A percentile compares a stretch with the other conserved stretches of the same genome.
These are phyloP conservation scores for Hemileccinum rubropunctum DNA, from an alignment of 768 basidiomycete genomes.

Conservation along the genomic window DNA sequence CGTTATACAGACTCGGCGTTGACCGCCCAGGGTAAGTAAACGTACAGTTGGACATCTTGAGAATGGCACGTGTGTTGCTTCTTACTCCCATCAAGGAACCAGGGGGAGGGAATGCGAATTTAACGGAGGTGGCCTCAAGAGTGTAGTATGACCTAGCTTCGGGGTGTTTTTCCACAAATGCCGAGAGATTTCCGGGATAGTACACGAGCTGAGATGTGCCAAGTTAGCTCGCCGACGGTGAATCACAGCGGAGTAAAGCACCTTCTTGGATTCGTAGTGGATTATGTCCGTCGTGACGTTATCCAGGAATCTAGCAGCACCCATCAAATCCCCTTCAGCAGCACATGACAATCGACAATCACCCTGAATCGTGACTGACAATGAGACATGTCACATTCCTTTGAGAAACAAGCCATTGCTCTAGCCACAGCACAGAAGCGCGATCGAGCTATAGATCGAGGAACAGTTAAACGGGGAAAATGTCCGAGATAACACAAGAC, in stretches of 20 bases:
- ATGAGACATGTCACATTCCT: conserved; percentile 87
- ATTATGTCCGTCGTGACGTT: conserved; percentile 95
- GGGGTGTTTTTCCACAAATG: conserved; percentile 86
- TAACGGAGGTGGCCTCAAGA: conserved; percentile 87
- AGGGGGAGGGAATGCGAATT: conserved; percentile 93
- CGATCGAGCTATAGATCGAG: conserved; percentile 60
- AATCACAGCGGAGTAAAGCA: conserved; percentile 23
- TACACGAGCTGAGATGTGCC: conserved; percentile 66
- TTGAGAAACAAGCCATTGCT: conserved; percentile 80
- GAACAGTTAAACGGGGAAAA: conserved; percentile 13
- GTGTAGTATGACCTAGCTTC: conserved; percentile 97
- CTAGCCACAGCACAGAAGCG: conserved; percentile 87
- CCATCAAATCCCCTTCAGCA: conserved; percentile 8
- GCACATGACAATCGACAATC: conserved; percentile 27
- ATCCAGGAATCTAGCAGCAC: conserved; percentile 75
- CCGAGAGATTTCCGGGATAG: conserved; percentile 89
- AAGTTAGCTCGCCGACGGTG: conserved; percentile 17
- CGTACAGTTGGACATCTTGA: conserved; percentile 88
- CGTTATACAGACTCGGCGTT: conserved; percentile 78
- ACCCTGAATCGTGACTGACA: conserved; percentile 96
- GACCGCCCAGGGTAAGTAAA: conserved; percentile 89
- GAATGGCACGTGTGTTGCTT: conserved; percentile 92
- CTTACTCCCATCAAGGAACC: conserved; percentile 97
- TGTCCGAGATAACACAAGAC: conserved; percentile 14
- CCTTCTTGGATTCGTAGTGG: conserved; percentile 95